Evolutionary conservation across 306 rosid species (phyloP), one percentile per base, ranked within the genome.

Genomic region (Prunus campanulata): DNA sequence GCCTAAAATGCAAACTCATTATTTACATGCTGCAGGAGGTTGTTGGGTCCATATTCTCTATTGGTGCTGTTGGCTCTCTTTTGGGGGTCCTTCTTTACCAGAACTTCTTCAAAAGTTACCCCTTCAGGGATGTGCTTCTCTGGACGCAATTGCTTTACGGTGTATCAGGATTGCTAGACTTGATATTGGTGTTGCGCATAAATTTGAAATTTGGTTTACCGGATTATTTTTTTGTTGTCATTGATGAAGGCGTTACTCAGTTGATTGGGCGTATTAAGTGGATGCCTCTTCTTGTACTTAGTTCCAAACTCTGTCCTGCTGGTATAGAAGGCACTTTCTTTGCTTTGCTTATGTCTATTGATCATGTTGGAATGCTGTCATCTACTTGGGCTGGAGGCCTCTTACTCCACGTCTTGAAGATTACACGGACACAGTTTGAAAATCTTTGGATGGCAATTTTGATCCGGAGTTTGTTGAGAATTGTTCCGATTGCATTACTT

Each of bases 211-310:
- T 92, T 24, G 87, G 97, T 25, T 49, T 92, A 42, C 95, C 99
- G 10, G 97, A 95, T 84, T 95, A 88, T 63, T 82, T 95, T 81
- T 92, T 92, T 73, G 86, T 87, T 16, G 95, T 92, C 71, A 77
- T 95, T 19, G 99, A 89, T 55, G 99, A 95, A 83, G 85, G 90
- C 74, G 80, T 90, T 44, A 80, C 85, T 68, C 88, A 79, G 80
- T 83, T 95, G 91, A 85, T 93, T 7, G 87, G 77, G 68, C 84
- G 93, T 75, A 91, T 95, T 52, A 95, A 95, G 81, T 95, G 99
- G 99, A 90, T 95, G 99, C 99, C 99, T 70, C 90, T 95, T 86
- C 97, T 92, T 78, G 97, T 95, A 1, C 93, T 95, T 5, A 92
- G 96, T 80, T 83, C 97, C 27, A 92, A 92, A 91, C 97, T 95